phyloP scores from a whole-genome alignment of 495 filamentous ascomycete species.

The Friedmanniomyces endolithicus region DNA sequence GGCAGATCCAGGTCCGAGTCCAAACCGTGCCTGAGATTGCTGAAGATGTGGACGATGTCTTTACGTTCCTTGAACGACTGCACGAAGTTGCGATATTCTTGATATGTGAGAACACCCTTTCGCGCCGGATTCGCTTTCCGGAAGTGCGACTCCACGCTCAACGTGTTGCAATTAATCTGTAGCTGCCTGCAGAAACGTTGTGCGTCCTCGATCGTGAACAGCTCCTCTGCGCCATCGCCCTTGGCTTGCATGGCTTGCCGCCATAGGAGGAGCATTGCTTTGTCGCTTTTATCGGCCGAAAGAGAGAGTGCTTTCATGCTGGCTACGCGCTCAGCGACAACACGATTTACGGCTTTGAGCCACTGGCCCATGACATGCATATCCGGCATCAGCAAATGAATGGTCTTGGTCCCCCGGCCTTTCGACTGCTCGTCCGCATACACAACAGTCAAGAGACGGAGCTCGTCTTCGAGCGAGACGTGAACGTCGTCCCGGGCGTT shows the following conservation, averaged over 20 bases:
- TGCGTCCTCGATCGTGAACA: conserved; percentile 61
- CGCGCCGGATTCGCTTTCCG: conserved; percentile 51
- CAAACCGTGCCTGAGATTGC: conserved; percentile 36
- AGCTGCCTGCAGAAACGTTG: conserved; percentile 72
- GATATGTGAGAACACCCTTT: conserved; percentile 54
- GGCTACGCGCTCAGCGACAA: conserved; percentile 70
- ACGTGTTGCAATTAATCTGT: conserved; percentile 74
- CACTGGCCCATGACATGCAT: conserved; percentile 59
- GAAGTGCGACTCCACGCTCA: conserved; percentile 64
- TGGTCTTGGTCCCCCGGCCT: conserved; percentile 54
- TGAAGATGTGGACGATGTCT: conserved; percentile 64
- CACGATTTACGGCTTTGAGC: conserved; percentile 66
- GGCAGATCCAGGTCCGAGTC: conserved; percentile 51
- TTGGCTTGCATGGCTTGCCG: conserved; percentile 66
- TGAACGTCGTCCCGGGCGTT: conserved; percentile 81
- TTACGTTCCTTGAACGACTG: conserved; percentile 66
- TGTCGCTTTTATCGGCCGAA: conserved; percentile 64
- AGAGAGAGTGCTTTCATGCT: conserved; percentile 73
- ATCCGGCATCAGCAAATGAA: conserved; percentile 69
- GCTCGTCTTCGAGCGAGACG: conserved; percentile 44
- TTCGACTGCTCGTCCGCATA: conserved; percentile 60
- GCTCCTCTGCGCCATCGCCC: conserved; percentile 47
- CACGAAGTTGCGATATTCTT: conserved; percentile 72
- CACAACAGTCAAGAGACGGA: conserved; percentile 76
- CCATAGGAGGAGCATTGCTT: conserved; percentile 52